Base-by-base conservation (phyloP, 106 monocot species). In the Dendrobium nobile region DNA sequence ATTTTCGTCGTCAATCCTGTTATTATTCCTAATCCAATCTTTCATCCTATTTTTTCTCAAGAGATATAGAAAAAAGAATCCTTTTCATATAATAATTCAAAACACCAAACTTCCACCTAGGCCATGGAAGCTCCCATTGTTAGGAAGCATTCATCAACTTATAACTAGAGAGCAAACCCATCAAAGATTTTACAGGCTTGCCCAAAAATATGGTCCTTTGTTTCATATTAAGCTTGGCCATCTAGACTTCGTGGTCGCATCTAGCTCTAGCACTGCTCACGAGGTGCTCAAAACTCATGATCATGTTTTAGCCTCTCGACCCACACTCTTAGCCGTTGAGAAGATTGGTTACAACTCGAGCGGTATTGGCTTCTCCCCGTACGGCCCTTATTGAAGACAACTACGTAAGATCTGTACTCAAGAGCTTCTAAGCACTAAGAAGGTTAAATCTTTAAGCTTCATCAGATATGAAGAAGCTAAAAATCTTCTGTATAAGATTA, bases 141-240 rank as follows among this genome's bases (percentile, higher is more conserved):
- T 82, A 41, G 82, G 82, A 7, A 82, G 77, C 82, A 19, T 82
- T 26, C 82, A 82, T 37, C 82, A 77, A 56, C 82, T 82, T 19
- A 31, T 77, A 42, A 51, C 51, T 13, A 47, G 64, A 10, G 47
- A 47, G 45, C 9, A 26, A 18, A 2, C 82, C 10, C 82, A 82
- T 76, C 58, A 22, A 0, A 67, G 10, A 47, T 26, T 82, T 27
- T 67, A 59, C 41, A 65, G 45, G 19, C 37, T 82, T 5, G 22
- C 77, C 5, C 58, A 48, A 37, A 68, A 5, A 17, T 42, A 82
- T 26, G 82, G 82, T 20, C 82, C 82, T 19, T 41, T 82, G 0
- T 31, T 82, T 65, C 82, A 82, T 67, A 41, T 82, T 13, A 76
- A 82, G 18, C 77, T 82, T 11, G 82, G 77, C 47, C 47, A 77